Conservation (phyloP, 164 flowering plant species). For the Macadamia integrifolia region DNA sequence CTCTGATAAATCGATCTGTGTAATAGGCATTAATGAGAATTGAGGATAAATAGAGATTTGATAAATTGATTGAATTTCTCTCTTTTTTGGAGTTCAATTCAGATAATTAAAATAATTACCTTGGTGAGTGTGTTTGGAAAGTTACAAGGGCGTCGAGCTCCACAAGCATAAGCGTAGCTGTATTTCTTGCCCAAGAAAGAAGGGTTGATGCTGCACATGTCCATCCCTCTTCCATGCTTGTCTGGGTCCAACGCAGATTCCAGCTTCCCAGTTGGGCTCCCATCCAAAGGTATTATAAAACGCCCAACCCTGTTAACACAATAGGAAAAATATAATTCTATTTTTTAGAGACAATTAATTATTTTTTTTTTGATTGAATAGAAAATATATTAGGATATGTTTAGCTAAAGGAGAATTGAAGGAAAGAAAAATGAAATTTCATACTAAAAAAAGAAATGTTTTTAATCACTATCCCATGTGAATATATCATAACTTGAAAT, state of each 20-base stretch:
- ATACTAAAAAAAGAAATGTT: no score
- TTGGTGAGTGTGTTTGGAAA: constrained; percentile 77
- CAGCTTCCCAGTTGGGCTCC: constrained; percentile 57
- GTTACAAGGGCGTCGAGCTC: constrained; percentile 67
- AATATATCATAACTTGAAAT: no score
- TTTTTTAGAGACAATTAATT: no score
- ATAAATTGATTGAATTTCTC: no score
- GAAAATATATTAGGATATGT: not conserved
- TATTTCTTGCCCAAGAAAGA: constrained; percentile 46
- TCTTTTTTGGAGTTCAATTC: not conserved
- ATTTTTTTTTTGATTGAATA: no score
- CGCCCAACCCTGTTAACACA: constrained; percentile 67
- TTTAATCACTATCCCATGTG: no score
- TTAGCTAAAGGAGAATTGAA: no score
- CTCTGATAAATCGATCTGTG: no score
- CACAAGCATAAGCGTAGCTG: constrained; percentile 70
- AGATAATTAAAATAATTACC: constrained; percentile 22
- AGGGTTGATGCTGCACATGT: constrained; percentile 77
- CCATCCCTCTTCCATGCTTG: constrained; percentile 66
- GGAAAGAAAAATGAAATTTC: no score
- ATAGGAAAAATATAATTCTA: no score
- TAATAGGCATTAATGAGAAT: no score
- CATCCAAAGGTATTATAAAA: constrained; percentile 81
- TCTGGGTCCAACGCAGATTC: constrained; percentile 62
- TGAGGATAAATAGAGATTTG: no score